Conservation (phyloP, 345 rosid genomes). For the Populus ilicifolia region DNA sequence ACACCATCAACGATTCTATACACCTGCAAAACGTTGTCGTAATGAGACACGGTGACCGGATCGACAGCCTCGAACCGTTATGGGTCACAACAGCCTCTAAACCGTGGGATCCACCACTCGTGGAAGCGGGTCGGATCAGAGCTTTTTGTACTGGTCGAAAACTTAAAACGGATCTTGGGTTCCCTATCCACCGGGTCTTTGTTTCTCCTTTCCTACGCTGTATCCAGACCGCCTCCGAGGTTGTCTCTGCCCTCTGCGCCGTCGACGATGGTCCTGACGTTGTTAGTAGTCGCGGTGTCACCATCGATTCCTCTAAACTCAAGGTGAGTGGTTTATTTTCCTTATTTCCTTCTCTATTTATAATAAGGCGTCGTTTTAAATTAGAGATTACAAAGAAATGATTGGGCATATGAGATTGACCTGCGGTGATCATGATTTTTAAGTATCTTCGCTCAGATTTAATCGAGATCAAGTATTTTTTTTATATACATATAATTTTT, state of each 20-base stretch:
- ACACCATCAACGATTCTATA: neutral
- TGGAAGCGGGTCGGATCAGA: slow-evolving; percentile 44
- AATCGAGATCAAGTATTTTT: too few relatives aligned
- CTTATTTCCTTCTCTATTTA: neutral
- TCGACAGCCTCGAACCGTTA: slow-evolving; percentile 53
- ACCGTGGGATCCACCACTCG: slow-evolving; percentile 83
- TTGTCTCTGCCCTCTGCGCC: slow-evolving; percentile 49
- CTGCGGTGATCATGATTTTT: neutral
- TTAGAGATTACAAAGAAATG: neutral
- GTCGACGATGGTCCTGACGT: slow-evolving; percentile 27
- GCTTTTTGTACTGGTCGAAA: slow-evolving; percentile 47
- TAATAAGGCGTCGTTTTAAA: neutral
- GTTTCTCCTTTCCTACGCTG: slow-evolving; percentile 89
- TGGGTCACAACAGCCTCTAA: slow-evolving; percentile 59
- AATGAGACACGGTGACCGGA: slow-evolving; percentile 91
- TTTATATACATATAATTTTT: neutral
- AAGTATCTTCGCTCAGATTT: neutral
- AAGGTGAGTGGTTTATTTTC: slow-evolving; percentile 42
- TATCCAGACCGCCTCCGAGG: slow-evolving; percentile 69
- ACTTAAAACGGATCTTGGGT: slow-evolving; percentile 43
- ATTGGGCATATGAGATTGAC: neutral
- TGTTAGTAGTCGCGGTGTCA: slow-evolving; percentile 24
- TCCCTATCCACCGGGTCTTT: slow-evolving; percentile 75
- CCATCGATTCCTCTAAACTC: slow-evolving; percentile 50
- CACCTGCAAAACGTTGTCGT: slow-evolving; percentile 59